Percentiles rank a stretch among this genome's conserved stretches.
Conservation (phyloP, 139 green algal species). For the Pedinophyceae sp. region DNA sequence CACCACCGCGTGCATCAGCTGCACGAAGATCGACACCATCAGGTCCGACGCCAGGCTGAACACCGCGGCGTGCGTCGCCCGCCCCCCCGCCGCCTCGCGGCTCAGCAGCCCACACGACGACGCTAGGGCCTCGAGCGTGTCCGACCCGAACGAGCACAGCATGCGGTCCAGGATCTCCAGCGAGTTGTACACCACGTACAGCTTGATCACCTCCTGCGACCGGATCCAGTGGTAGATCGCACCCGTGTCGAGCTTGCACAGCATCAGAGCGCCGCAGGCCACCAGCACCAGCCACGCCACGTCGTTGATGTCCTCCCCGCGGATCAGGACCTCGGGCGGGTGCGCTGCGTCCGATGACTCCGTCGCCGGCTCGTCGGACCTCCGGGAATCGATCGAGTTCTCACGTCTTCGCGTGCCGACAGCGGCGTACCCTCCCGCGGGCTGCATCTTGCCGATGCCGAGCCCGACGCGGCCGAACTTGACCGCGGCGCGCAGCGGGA, state of each 20-base stretch:
- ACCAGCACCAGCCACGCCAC: background rate
- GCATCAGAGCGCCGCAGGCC: background rate
- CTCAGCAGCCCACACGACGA: constrained; percentile 8
- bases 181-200: constrained; percentile 58
- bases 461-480: too few relatives aligned
- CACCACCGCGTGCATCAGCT: constrained; percentile 33
- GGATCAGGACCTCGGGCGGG: too few relatives aligned
- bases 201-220: constrained; percentile 75
- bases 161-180: constrained; percentile 85
- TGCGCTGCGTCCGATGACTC: too few relatives aligned
- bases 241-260: constrained; percentile 35
- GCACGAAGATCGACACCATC: constrained; percentile 25
- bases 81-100: background rate
- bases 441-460: too few relatives aligned
- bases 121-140: constrained; percentile 46
- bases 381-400: too few relatives aligned
- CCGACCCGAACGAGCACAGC: constrained; percentile 62
- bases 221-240: constrained; percentile 73
- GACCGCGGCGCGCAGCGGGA: constrained; percentile 37
- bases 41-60: constrained; percentile 27
- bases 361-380: too few relatives aligned
- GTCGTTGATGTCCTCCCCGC: background rate
- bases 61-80: background rate
- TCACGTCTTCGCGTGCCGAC: too few relatives aligned
- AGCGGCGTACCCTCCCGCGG: too few relatives aligned